Conservation (phyloP, 164 flowering plant species). For the Amborella trichopoda region DNA sequence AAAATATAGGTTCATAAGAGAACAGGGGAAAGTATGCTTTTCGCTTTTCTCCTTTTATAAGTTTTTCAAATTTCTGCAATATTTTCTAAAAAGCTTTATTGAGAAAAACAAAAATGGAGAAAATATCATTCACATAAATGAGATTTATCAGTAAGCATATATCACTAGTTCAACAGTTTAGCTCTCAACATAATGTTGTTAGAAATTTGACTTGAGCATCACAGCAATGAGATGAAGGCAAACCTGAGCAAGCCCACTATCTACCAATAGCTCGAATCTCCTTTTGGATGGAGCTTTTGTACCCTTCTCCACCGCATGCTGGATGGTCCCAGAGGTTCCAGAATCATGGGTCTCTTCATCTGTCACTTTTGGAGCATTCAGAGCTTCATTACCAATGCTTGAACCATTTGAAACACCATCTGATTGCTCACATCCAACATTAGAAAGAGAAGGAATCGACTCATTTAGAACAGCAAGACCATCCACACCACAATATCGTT, state of each 20-base stretch:
- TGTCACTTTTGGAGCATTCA: not conserved
- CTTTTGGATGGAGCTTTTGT: constrained; percentile 74
- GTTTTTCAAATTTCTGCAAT: too few species aligned
- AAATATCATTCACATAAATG: not conserved
- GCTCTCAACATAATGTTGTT: too few species aligned
- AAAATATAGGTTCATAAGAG: too few species aligned
- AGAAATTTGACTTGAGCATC: too few species aligned
- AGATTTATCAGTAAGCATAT: not conserved
- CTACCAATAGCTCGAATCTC: constrained; percentile 64
- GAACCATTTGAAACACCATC: not conserved
- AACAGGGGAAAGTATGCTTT: too few species aligned
- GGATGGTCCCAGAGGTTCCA: constrained; percentile 11
- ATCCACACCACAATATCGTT: constrained; percentile 67
- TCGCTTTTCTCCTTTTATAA: too few species aligned
- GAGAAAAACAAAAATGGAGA: not conserved
- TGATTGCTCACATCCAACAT: not conserved
- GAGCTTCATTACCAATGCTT: not conserved
- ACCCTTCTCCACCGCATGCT: constrained; percentile 38
- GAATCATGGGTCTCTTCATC: constrained; percentile 13
- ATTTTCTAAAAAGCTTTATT: not conserved
- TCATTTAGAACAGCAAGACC: constrained; percentile 47
- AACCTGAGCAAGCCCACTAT: constrained; percentile 96
- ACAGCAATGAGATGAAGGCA: constrained; percentile 5
- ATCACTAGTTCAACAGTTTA: too few species aligned
- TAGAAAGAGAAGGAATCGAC: constrained; percentile 51